phyloP scores from a whole-genome alignment of 1,139 yeast genomes.

The Martiniozyma asiatica region DNA sequence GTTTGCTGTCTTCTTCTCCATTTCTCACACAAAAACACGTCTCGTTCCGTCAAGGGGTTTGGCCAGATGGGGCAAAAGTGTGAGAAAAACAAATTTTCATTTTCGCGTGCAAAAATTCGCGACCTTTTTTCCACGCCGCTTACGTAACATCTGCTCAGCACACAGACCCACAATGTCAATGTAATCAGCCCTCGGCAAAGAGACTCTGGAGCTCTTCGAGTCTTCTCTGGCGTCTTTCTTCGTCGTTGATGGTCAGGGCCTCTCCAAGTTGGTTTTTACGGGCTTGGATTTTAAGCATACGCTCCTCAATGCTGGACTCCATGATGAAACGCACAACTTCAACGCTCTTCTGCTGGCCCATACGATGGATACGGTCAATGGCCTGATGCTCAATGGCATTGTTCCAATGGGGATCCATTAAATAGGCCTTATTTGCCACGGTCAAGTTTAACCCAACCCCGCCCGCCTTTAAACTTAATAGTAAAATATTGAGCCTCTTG shows the following conservation, averaged over 20 bases:
- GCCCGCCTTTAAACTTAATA: slow-evolving; percentile 82
- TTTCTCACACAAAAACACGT: too few relatives aligned
- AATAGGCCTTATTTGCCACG: slow-evolving; percentile 71
- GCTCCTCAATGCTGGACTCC: slow-evolving; percentile 77
- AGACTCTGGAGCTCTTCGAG: slow-evolving; percentile 73
- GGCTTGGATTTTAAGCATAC: slow-evolving; percentile 82
- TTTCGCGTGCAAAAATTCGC: too few relatives aligned
- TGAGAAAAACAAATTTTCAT: too few relatives aligned
- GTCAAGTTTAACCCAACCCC: slow-evolving; percentile 92
- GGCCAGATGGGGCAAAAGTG: too few relatives aligned
- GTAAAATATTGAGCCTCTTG: slow-evolving; percentile 40
- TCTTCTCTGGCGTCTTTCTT: slow-evolving; percentile 56
- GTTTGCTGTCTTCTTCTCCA: too few relatives aligned
- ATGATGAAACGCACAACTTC: slow-evolving; percentile 72
- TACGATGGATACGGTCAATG: slow-evolving; percentile 83
- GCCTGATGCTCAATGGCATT: slow-evolving; percentile 93
- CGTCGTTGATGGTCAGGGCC: slow-evolving; percentile 70
- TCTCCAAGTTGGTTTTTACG: slow-evolving; percentile 78
- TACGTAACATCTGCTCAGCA: too few relatives aligned
- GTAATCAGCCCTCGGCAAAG: too few relatives aligned
- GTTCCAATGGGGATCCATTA: slow-evolving; percentile 99
- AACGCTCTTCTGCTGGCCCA: slow-evolving; percentile 72
- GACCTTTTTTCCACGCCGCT: too few relatives aligned
- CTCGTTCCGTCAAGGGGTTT: too few relatives aligned
- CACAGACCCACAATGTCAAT: too few relatives aligned